A percentile compares a stretch with the other conserved stretches of the same genome.
Evolutionary conservation across 2,329 filamentous ascomycete species (phyloP).

Genomic region (Penicillium griseofulvum): DNA sequence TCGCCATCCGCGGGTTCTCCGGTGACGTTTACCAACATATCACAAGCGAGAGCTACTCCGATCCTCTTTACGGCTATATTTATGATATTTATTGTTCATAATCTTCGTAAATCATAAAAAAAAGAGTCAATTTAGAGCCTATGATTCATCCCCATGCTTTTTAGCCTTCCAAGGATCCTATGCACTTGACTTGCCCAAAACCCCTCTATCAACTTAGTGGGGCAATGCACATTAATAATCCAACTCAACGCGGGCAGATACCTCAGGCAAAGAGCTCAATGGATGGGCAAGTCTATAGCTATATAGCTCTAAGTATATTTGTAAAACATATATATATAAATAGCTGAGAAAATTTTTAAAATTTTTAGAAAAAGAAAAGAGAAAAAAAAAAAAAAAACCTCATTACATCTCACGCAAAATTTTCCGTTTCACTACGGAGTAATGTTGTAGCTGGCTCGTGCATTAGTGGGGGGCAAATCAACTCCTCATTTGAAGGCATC

Average conservation of each 20-base stretch:
- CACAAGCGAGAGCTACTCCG: not conserved
- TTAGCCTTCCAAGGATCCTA: not conserved
- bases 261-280: not conserved
- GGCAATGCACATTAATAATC: constrained; percentile 2
- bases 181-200: not conserved
- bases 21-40: constrained; percentile 3
- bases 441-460: not conserved
- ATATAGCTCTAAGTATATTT: no score
- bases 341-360: no score
- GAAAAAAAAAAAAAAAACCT: no score
- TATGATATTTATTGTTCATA: not conserved
- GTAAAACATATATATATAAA: no score
- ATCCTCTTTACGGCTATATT: not conserved
- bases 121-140: not conserved
- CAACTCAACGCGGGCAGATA: no score
- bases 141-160: not conserved
- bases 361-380: not conserved
- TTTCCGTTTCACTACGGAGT: not conserved
- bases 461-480: constrained; percentile 1
- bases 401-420: not conserved
- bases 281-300: not conserved
- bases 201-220: constrained; percentile 5
- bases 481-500: constrained; percentile 4
- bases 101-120: not conserved
- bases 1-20: constrained; percentile 4